Percentiles rank a stretch among this genome's conserved stretches.
phyloP scores from a whole-genome alignment of 148 eudicot genomes.

The Rhododendron molle region DNA sequence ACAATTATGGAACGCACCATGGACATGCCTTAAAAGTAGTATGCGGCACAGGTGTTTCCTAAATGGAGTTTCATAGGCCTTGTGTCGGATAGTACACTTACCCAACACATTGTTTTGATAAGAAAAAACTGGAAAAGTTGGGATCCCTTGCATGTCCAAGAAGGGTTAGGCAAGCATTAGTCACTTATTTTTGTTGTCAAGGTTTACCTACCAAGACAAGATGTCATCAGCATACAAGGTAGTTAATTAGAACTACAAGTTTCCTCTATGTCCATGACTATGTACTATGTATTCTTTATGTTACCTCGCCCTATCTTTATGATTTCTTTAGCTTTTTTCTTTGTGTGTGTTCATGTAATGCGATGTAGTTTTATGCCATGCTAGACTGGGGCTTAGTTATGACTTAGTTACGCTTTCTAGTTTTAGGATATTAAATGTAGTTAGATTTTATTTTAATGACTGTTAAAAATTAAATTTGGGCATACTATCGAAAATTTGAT shows the following conservation, averaged over 20 bases:
- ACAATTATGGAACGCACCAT: not conserved
- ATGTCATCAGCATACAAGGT: not conserved
- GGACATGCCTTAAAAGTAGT: not conserved
- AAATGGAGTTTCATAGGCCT: not conserved
- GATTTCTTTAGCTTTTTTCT: not conserved
- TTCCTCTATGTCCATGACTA: not conserved
- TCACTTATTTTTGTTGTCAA: not conserved
- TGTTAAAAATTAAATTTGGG: not conserved
- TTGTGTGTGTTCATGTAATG: not conserved
- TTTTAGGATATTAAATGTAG: not conserved
- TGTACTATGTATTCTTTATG: not conserved
- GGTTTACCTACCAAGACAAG: not conserved
- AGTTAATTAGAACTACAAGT: not conserved
- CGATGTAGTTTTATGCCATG: not conserved
- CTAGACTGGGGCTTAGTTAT: not conserved
- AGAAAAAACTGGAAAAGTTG: not conserved
- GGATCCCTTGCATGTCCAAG: not conserved
- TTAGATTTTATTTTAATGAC: not conserved
- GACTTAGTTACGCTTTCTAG: not conserved
- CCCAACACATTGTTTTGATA: not conserved
- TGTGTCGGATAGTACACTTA: not conserved
- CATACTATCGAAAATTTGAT: not conserved
- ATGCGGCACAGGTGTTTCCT: not conserved
- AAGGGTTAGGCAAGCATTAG: not conserved
- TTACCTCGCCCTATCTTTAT: not conserved